Base-by-base conservation (phyloP, 2,329 filamentous ascomycete species). In the Fusarium sp. region DNA sequence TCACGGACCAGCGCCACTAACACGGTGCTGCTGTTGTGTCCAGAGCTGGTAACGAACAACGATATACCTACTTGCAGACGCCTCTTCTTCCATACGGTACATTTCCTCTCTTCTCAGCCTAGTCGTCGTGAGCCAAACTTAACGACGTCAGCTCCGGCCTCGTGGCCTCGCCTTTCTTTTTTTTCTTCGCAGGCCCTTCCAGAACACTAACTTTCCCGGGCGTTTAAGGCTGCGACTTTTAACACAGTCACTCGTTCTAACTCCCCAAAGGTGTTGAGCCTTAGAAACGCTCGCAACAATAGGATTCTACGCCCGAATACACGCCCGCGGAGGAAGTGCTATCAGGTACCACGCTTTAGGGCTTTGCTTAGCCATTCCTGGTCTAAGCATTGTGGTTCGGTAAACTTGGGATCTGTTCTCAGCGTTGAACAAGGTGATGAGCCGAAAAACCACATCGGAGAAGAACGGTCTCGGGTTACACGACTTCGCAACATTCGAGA, bases 1-100 rank as follows among this genome's bases (percentile, higher is more conserved):
- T 76, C 76, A 77, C 77, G 76, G 75, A 73, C 75, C 71, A 77
- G 72, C 75, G 75, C 76, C 77, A 77, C 77, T 77, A 76, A 75
- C 74, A 76, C 72, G 69, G 72, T 71, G 71, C 72, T 75, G 76
- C 68, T 75, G 77, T 57, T 70, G 77, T 76, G 76, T 73, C 76
- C 74, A 74, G 18, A 11, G 66, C 60, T 65, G 73, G 74, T 74
- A 74, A 77, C 70, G 71, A 73, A 65, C 71, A 72, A 73, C 75
- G 76, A 77, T 79, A 77, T 76, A 78, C 74, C 66, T 76, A 54
- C 70, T 71, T 74, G 73, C 70, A 75, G 61, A 69, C 72, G 74
- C 73, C 74, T 67, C 73, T 71, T 69, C 67, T 69, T 70, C 64
- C 57, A 68, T 60, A 70, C 65, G 61, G 59, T 74, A 71, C 70